Conservation (phyloP, 441 rosid genomes). For the Theobroma grandiflorum region DNA sequence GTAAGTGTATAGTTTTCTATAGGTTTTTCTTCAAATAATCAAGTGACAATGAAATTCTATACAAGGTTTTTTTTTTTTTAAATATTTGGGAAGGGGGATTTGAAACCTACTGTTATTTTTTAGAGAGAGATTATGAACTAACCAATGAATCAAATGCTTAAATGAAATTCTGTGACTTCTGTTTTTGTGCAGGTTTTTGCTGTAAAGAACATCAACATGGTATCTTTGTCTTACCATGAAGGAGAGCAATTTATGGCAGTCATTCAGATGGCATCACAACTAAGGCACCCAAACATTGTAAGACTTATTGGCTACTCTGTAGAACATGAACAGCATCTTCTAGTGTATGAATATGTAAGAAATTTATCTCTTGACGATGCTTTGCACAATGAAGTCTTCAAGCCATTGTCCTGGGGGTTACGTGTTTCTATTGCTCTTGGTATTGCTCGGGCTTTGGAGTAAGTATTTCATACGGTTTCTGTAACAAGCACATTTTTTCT, state of each 20-base stretch:
- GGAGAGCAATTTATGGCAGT: slow-evolving; percentile 84
- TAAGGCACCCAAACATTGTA: slow-evolving; percentile 88
- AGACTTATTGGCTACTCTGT: slow-evolving; percentile 86
- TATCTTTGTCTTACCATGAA: slow-evolving; percentile 77
- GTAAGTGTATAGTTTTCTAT: slow-evolving; percentile 43
- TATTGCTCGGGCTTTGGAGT: slow-evolving; percentile 86
- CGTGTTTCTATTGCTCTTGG: slow-evolving; percentile 88
- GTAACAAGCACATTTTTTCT: not conserved
- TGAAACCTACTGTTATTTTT: too few relatives aligned
- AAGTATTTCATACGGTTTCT: slow-evolving; percentile 40
- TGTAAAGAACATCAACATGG: slow-evolving; percentile 78
- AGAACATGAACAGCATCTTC: slow-evolving; percentile 84
- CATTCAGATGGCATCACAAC: slow-evolving; percentile 66
- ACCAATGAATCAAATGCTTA: not conserved
- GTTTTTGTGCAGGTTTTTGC: slow-evolving; percentile 61
- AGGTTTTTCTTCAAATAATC: slow-evolving; percentile 14
- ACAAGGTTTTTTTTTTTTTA: not conserved
- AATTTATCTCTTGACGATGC: slow-evolving; percentile 72
- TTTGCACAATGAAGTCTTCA: slow-evolving; percentile 67
- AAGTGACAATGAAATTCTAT: slow-evolving; percentile 22
- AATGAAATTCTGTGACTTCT: slow-evolving; percentile 1
- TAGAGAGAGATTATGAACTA: too few relatives aligned
- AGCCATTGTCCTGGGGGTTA: slow-evolving; percentile 82
- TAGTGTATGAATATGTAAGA: slow-evolving; percentile 81
- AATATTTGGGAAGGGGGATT: too few relatives aligned